Evolutionary conservation across 345 rosid genomes (phyloP).

Genomic region (Isatis tinctoria): DNA sequence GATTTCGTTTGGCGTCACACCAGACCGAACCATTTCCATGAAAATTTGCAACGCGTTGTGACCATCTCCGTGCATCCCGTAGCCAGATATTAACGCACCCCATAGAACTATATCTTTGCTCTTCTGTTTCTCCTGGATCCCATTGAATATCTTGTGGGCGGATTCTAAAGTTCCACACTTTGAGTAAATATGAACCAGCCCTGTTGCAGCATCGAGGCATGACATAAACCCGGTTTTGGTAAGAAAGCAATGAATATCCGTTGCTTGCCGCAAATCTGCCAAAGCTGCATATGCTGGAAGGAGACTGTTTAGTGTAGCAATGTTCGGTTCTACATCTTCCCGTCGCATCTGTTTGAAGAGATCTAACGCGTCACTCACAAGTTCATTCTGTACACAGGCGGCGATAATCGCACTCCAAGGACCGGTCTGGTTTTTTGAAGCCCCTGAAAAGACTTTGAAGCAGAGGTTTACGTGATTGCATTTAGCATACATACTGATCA

Average conservation of each 20-base stretch:
- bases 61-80: slow-evolving; percentile 63
- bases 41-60: slow-evolving; percentile 47
- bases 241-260: slow-evolving; percentile 48
- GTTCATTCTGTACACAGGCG: slow-evolving; percentile 47
- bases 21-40: slow-evolving; percentile 57
- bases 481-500: slow-evolving; percentile 86
- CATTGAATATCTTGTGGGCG: slow-evolving; percentile 47
- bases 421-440: slow-evolving; percentile 46
- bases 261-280: slow-evolving; percentile 51
- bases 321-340: slow-evolving; percentile 44
- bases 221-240: slow-evolving; percentile 51
- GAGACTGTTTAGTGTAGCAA: slow-evolving; percentile 55
- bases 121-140: slow-evolving; percentile 33
- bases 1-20: slow-evolving; percentile 52
- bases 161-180: slow-evolving; percentile 58
- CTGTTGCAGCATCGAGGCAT: slow-evolving; percentile 45
- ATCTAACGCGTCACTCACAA: slow-evolving; percentile 39
- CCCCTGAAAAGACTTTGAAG: slow-evolving; percentile 47
- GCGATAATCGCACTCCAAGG: slow-evolving; percentile 80
- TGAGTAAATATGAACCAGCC: slow-evolving; percentile 53
- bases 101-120: slow-evolving; percentile 51
- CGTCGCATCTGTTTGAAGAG: slow-evolving; percentile 49
- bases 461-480: slow-evolving; percentile 51
- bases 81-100: slow-evolving; percentile 57
- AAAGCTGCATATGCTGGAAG: slow-evolving; percentile 59